These are phyloP conservation scores for Moniliophthora roreri DNA, from an alignment of 1,284 basidiomycete genomes.

Conservation along the genomic window DNA sequence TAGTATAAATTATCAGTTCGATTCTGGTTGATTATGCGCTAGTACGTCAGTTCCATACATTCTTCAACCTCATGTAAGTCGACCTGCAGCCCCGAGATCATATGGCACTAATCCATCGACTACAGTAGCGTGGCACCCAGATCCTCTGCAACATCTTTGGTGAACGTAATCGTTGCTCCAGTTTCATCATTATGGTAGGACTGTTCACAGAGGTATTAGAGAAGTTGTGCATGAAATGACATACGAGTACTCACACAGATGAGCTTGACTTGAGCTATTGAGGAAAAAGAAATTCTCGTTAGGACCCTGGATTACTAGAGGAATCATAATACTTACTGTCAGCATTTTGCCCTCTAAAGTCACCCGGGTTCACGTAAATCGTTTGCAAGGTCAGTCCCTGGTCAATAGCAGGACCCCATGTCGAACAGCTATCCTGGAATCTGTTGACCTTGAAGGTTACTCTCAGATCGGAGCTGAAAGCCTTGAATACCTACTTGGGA, in stretches of 20 bases:
- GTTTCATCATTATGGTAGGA: too few relatives aligned
- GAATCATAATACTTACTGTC: background rate
- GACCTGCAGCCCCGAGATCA: too few relatives aligned
- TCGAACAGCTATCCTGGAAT: background rate
- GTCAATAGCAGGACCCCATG: background rate
- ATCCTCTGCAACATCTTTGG: too few relatives aligned
- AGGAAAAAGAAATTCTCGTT: background rate
- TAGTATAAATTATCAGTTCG: too few relatives aligned
- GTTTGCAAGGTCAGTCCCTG: background rate
- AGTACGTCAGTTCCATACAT: too few relatives aligned
- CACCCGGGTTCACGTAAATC: background rate
- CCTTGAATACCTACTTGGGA: background rate
- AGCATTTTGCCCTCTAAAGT: background rate
- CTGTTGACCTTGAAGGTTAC: background rate
- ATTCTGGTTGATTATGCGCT: too few relatives aligned
- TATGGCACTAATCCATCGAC: too few relatives aligned
- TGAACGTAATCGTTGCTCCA: too few relatives aligned
- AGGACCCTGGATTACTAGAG: too few relatives aligned
- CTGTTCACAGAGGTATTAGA: too few relatives aligned
- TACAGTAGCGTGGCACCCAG: too few relatives aligned
- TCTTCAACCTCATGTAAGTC: too few relatives aligned
- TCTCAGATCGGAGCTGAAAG: background rate
- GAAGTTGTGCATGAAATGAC: background rate
- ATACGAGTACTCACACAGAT: slow-evolving; percentile 1
- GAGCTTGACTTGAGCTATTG: background rate